A percentile compares a stretch with the other conserved stretches of the same genome.
Evolutionary conservation across 2,329 filamentous ascomycete genomes (phyloP).

Genomic region (Elsinoe necatrix): DNA sequence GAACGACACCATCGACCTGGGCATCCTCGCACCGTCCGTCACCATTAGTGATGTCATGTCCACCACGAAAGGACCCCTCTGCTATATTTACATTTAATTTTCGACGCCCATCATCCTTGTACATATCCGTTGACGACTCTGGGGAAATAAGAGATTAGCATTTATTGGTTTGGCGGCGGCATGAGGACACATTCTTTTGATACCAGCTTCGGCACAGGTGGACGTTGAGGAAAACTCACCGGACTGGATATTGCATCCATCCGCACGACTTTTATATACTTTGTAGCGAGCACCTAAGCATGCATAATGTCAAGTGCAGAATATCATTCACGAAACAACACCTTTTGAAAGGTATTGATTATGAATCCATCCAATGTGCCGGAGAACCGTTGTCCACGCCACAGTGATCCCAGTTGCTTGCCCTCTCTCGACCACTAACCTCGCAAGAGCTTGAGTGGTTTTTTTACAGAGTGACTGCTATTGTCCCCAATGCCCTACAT

Average conservation of each 20-base stretch:
- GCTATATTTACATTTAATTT: constrained; percentile 36
- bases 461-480: too few relatives aligned
- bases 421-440: too few relatives aligned
- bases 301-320: not conserved
- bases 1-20: constrained; percentile 34
- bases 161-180: not conserved
- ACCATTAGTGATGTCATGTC: constrained; percentile 35
- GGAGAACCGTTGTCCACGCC: not conserved
- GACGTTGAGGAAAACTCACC: not conserved
- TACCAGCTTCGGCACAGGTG: constrained; percentile 1
- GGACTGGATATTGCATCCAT: not conserved
- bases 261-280: not conserved
- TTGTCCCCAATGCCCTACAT: too few relatives aligned
- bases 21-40: constrained; percentile 29
- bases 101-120: not conserved
- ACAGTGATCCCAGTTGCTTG: too few relatives aligned
- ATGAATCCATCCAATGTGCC: too few relatives aligned
- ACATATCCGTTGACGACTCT: not conserved
- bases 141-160: not conserved
- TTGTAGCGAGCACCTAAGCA: not conserved
- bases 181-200: constrained; percentile 4
- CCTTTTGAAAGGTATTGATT: too few relatives aligned
- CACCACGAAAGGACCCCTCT: constrained; percentile 39
- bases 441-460: too few relatives aligned
- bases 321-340: too few relatives aligned